phyloP scores from a whole-genome alignment of 2,329 filamentous ascomycete species.

The Proliferodiscus dingleyae region DNA sequence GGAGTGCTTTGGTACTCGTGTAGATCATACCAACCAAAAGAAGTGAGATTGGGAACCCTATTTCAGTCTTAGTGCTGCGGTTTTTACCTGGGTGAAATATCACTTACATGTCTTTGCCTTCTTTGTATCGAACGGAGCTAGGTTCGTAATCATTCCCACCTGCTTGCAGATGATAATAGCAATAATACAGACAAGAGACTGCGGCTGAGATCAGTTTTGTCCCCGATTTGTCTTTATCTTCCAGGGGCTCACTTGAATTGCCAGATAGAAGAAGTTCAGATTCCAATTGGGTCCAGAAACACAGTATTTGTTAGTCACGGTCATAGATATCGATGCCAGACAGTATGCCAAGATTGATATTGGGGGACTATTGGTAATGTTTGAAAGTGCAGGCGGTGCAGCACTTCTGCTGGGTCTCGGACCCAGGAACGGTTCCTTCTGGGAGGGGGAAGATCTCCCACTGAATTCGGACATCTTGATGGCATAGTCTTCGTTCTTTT shows the following conservation, averaged over 20 bases:
- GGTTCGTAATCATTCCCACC: slow-evolving; percentile 73
- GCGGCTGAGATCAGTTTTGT: slow-evolving; percentile 16
- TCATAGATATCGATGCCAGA: slow-evolving; percentile 96
- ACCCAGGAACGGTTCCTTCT: slow-evolving; percentile 34
- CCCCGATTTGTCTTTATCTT: slow-evolving; percentile 4
- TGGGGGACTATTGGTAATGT: slow-evolving; percentile 67
- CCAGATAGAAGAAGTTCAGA: slow-evolving; percentile 91
- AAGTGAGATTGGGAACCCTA: slow-evolving; percentile 94
- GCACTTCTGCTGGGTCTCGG: slow-evolving; percentile 33
- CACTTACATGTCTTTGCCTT: slow-evolving; percentile 86
- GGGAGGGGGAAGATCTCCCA: slow-evolving; percentile 33
- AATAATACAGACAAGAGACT: slow-evolving; percentile 85
- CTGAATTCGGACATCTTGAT: slow-evolving; percentile 55
- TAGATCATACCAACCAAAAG: slow-evolving; percentile 99
- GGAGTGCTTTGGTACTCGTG: slow-evolving; percentile 90
- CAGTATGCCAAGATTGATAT: slow-evolving; percentile 88
- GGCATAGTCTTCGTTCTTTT: slow-evolving; percentile 79
- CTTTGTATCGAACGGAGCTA: slow-evolving; percentile 75
- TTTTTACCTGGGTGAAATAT: background rate
- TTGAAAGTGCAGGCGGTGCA: slow-evolving; percentile 22
- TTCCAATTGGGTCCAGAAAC: slow-evolving; percentile 90
- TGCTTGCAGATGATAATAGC: slow-evolving; percentile 82
- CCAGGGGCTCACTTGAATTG: slow-evolving; percentile 70
- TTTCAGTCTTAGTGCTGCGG: slow-evolving; percentile 9
- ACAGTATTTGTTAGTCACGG: slow-evolving; percentile 99